Percentiles rank a stretch among this genome's conserved stretches.
phyloP scores from a whole-genome alignment of 2,329 filamentous ascomycete genomes.

The Tolypocladium endophyticum region DNA sequence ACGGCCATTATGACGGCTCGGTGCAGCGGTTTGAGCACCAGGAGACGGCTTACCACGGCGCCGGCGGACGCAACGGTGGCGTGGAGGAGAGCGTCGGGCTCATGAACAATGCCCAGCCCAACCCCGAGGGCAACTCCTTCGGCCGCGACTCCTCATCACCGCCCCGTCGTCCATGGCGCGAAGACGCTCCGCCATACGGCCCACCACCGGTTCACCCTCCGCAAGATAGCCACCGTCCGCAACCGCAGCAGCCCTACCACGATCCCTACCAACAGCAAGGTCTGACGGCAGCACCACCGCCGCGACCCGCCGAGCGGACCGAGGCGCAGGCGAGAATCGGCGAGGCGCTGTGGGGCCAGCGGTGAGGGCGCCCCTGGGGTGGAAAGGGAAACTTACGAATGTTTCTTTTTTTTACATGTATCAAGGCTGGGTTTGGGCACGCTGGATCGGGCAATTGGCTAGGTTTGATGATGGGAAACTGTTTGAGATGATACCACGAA shows the following conservation, averaged over 20 bases:
- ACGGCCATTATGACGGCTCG: slow-evolving; percentile 17
- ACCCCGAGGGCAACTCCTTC: slow-evolving; percentile 8
- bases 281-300: not conserved
- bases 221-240: not conserved
- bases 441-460: not conserved
- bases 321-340: slow-evolving; percentile 4
- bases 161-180: slow-evolving; percentile 3
- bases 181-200: not conserved
- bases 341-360: slow-evolving; percentile 7
- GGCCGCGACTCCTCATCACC: not conserved
- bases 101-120: slow-evolving; percentile 25
- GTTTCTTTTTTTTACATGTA: not conserved
- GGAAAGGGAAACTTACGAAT: not conserved
- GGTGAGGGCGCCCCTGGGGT: not conserved
- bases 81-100: slow-evolving; percentile 31
- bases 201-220: not conserved
- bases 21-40: slow-evolving; percentile 20
- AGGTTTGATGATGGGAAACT: not conserved
- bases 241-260: slow-evolving; percentile 1
- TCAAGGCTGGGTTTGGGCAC: not conserved
- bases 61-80: slow-evolving; percentile 11
- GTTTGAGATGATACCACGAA: not conserved
- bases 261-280: not conserved
- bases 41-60: slow-evolving; percentile 27
- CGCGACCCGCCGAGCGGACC: not conserved